Percentiles rank a stretch among this genome's conserved stretches.
These are phyloP conservation scores for Physcomitrellopsis africana DNA, from an alignment of 225 moss, liverwort and hornwort genomes.

Conservation along the genomic window DNA sequence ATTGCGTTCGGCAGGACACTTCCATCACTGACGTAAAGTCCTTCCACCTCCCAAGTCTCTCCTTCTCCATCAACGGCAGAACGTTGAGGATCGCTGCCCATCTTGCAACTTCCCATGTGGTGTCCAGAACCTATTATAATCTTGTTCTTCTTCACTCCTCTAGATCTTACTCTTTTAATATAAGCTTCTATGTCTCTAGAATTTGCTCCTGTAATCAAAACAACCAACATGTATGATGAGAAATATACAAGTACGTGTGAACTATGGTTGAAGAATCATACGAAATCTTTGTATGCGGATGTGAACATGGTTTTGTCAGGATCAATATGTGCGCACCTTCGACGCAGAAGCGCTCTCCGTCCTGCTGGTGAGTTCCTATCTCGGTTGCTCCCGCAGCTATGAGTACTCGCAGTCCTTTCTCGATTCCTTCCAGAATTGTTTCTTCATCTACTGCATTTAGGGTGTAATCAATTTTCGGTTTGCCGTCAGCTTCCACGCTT, in stretches of 20 bases:
- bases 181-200: conserved; percentile 50
- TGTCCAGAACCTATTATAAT: conserved; percentile 65
- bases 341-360: conserved; percentile 57
- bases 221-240: neutral
- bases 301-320: neutral
- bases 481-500: conserved; percentile 33
- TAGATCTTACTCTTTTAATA: conserved; percentile 34
- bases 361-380: conserved; percentile 68
- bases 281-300: neutral
- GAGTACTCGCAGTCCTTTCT: conserved; percentile 63
- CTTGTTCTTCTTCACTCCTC: conserved; percentile 44
- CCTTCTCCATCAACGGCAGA: conserved; percentile 66
- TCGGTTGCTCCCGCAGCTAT: conserved; percentile 77
- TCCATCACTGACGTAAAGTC: conserved; percentile 67
- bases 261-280: neutral
- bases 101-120: conserved; percentile 85
- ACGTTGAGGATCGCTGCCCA: conserved; percentile 56
- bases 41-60: conserved; percentile 81
- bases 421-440: conserved; percentile 44
- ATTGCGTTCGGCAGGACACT: conserved; percentile 78
- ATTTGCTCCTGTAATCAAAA: conserved; percentile 30
- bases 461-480: conserved; percentile 40
- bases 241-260: neutral
- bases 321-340: conserved; percentile 8
- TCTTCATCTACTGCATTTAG: conserved; percentile 48